Percentiles rank a stretch among this genome's conserved stretches.
phyloP scores from a whole-genome alignment of 345 rosid genomes.

The Draba incana region DNA sequence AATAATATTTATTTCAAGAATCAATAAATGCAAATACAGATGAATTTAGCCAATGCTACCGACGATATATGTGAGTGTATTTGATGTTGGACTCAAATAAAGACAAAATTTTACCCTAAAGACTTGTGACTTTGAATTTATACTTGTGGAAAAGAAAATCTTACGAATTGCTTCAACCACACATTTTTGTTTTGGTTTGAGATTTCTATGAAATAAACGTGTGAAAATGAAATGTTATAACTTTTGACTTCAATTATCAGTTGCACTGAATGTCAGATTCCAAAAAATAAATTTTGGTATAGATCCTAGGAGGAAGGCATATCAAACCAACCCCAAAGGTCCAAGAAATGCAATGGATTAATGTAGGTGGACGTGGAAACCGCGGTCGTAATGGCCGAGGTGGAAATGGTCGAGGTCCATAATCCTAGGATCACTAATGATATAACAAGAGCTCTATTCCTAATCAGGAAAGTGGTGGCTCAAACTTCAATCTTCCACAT shows the following conservation, averaged over 20 bases:
- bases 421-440: too few species aligned
- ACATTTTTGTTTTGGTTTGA: constrained; percentile 11
- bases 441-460: too few species aligned
- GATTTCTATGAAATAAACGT: constrained; percentile 12
- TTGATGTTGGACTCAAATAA: constrained; percentile 12
- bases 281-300: background rate
- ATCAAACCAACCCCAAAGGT: too few species aligned
- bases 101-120: background rate
- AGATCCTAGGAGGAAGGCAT: too few species aligned
- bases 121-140: background rate
- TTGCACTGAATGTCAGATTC: background rate
- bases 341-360: too few species aligned
- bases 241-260: background rate
- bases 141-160: constrained; percentile 4
- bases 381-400: too few species aligned
- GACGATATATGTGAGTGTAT: background rate
- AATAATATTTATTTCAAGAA: background rate
- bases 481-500: too few species aligned
- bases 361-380: too few species aligned
- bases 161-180: background rate
- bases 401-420: too few species aligned
- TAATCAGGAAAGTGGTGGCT: too few species aligned
- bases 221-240: constrained; percentile 3
- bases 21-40: constrained; percentile 38
- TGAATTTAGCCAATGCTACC: constrained; percentile 15